These are phyloP conservation scores for Chytridiales sp. DNA, from an alignment of 371 early-diverging fungal species.

Conservation along the genomic window DNA sequence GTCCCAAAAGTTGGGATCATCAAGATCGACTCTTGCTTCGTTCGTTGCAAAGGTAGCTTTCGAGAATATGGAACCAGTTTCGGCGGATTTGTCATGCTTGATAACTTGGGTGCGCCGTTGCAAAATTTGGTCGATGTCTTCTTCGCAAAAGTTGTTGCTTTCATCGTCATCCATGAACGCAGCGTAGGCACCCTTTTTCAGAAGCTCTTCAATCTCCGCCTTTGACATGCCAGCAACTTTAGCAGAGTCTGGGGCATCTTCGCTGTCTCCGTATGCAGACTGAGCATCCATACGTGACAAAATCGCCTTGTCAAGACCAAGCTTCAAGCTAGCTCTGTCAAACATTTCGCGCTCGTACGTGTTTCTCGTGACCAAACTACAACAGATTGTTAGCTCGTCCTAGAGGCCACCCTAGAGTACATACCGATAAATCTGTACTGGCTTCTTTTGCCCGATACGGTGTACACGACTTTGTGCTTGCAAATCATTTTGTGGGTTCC, in stretches of 20 bases:
- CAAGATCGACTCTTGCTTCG: conserved; percentile 69
- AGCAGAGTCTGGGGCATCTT: conserved; percentile 26
- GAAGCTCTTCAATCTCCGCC: conserved; percentile 83
- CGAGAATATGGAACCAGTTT: conserved; percentile 82
- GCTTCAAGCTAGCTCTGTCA: conserved; percentile 91
- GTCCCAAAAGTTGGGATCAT: conserved; percentile 98
- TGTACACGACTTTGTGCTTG: conserved; percentile 95
- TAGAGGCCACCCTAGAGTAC: background rate
- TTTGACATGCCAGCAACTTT: conserved; percentile 55
- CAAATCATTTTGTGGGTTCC: conserved; percentile 95
- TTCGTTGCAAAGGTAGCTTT: conserved; percentile 80
- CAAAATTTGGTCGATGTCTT: conserved; percentile 96
- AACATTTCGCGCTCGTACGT: conserved; percentile 97
- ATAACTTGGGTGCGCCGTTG: conserved; percentile 88
- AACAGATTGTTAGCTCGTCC: conserved; percentile 33
- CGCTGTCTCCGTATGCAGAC: conserved; percentile 32
- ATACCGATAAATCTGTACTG: conserved; percentile 65
- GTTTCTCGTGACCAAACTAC: conserved; percentile 85
- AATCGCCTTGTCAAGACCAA: conserved; percentile 89
- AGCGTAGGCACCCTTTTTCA: conserved; percentile 90
- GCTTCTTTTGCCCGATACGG: conserved; percentile 94
- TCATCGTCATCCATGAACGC: conserved; percentile 88
- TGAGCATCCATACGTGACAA: conserved; percentile 73
- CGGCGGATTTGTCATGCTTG: conserved; percentile 68
- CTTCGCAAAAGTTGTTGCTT: conserved; percentile 84